phyloP scores from a whole-genome alignment of 2,329 filamentous ascomycete species.

The Cadophora malorum region DNA sequence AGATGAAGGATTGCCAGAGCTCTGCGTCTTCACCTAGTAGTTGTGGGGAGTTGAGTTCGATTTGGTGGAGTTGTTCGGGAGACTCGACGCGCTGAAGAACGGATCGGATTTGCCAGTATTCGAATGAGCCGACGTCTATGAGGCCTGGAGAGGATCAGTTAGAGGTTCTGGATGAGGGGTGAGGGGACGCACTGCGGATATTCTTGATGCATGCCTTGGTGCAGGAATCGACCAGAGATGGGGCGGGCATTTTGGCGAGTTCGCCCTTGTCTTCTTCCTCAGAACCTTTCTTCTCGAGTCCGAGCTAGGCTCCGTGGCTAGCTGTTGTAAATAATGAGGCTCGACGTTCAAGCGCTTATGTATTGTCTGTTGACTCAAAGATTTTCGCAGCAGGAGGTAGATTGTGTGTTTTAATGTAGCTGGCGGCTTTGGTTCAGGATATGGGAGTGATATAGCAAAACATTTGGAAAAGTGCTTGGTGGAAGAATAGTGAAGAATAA shows the following conservation, averaged over 20 bases:
- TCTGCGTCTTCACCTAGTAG: constrained; percentile 72
- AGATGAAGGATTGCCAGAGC: constrained; percentile 81
- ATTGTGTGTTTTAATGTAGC: background rate
- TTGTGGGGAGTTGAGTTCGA: constrained; percentile 81
- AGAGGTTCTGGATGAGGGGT: constrained; percentile 5
- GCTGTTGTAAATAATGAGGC: constrained; percentile 6
- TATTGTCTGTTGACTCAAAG: constrained; percentile 1
- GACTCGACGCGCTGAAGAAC: constrained; percentile 76
- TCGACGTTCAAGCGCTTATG: background rate
- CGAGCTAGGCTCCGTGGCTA: background rate
- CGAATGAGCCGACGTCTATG: constrained; percentile 73
- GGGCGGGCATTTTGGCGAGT: constrained; percentile 50
- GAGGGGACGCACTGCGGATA: constrained; percentile 47
- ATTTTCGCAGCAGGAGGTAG: background rate
- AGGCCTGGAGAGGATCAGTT: constrained; percentile 53
- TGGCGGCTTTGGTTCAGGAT: background rate
- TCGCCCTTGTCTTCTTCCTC: background rate
- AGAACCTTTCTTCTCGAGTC: background rate
- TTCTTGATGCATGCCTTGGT: constrained; percentile 59
- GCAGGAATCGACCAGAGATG: constrained; percentile 59
- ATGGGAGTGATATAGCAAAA: background rate
- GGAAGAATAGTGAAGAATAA: background rate
- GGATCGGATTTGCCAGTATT: constrained; percentile 68
- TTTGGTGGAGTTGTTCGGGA: constrained; percentile 73
- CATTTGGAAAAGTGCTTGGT: background rate